Evolutionary conservation across 306 rosid genomes (phyloP).

Genomic region (Lathyrus tuberosus): DNA sequence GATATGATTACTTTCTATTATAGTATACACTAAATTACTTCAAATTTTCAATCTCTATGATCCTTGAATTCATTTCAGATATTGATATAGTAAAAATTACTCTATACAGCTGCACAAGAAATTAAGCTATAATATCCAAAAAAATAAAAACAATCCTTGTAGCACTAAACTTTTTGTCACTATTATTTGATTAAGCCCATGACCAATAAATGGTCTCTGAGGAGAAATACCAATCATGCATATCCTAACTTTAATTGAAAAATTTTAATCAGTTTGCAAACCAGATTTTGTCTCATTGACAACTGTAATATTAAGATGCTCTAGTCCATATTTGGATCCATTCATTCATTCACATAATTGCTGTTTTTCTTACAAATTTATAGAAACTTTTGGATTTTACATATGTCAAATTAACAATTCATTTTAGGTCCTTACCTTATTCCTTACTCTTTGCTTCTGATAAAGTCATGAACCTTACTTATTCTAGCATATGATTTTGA

Average conservation of each 20-base stretch:
- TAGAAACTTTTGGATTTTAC: slow-evolving; percentile 29
- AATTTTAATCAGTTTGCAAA: slow-evolving; percentile 34
- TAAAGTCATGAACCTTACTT: slow-evolving; percentile 36
- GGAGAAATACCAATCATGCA: slow-evolving; percentile 37
- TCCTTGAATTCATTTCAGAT: slow-evolving; percentile 11
- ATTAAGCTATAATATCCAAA: too few species aligned
- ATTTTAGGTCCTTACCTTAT: slow-evolving; percentile 7
- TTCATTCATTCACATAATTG: slow-evolving; percentile 2
- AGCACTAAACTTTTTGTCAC: slow-evolving; percentile 18
- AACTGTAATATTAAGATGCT: slow-evolving; percentile 37
- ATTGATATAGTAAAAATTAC: slow-evolving; percentile 10
- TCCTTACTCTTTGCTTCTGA: slow-evolving; percentile 16
- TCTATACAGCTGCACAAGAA: background rate
- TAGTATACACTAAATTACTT: background rate
- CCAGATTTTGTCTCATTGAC: slow-evolving; percentile 43
- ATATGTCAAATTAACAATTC: slow-evolving; percentile 2
- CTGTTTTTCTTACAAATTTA: background rate
- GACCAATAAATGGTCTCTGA: slow-evolving; percentile 14
- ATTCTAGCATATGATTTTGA: slow-evolving; percentile 32
- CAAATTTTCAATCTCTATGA: slow-evolving; percentile 9
- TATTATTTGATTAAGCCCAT: slow-evolving; percentile 37
- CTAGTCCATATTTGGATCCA: slow-evolving; percentile 27
- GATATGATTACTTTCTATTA: background rate
- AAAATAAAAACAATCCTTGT: background rate
- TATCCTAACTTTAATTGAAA: slow-evolving; percentile 1